These are phyloP conservation scores for Solanum hybrid DNA, from an alignment of 305 asterid genomes.

Conservation along the genomic window DNA sequence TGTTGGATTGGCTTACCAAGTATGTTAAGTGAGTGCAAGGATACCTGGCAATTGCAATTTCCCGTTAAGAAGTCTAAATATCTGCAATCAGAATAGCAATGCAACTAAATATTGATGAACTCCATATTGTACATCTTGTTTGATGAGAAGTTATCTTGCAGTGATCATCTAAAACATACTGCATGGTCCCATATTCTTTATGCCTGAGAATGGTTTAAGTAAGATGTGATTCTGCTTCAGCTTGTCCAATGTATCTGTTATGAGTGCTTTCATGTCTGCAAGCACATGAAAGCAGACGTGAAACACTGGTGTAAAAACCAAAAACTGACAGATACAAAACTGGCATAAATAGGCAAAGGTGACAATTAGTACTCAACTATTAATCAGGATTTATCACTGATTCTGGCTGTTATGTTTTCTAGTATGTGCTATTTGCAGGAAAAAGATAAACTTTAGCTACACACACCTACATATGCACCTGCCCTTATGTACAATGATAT, in stretches of 20 bases:
- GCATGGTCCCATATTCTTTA: not conserved
- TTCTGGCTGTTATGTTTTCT: not conserved
- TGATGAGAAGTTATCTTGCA: not conserved
- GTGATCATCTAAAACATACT: not conserved
- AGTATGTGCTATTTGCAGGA: not conserved
- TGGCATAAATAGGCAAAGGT: not conserved
- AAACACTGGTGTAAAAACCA: not conserved
- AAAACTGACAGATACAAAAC: not conserved
- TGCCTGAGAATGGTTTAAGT: not conserved
- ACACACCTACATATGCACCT: not conserved
- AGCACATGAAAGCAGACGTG: too few species aligned
- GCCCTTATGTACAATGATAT: not conserved
- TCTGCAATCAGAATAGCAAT: not conserved
- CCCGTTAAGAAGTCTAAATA: not conserved
- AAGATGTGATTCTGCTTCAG: not conserved
- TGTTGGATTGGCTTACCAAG: constrained; percentile 39
- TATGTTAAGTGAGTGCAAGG: constrained; percentile 19
- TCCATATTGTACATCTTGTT: not conserved
- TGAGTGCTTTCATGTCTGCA: not conserved
- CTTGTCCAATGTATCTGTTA: not conserved
- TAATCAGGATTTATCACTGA: not conserved
- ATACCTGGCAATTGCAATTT: not conserved
- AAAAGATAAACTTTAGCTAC: not conserved
- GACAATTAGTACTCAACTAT: not conserved
- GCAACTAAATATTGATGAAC: not conserved